Evolutionary conservation across 495 filamentous ascomycete species (phyloP).

Genomic region (Xylaria curta): DNA sequence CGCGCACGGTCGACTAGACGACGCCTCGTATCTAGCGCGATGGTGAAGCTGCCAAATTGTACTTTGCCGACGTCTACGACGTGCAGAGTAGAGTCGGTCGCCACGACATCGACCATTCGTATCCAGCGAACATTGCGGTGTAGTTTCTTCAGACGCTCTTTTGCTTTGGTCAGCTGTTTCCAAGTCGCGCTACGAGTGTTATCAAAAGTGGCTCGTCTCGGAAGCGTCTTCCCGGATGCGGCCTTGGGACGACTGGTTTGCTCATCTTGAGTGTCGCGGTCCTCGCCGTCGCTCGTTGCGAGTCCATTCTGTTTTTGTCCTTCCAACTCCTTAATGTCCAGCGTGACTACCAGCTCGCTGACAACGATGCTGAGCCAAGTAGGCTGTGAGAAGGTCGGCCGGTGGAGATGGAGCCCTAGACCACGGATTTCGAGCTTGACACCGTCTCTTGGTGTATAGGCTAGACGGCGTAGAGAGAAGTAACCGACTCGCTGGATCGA

Average conservation of each 20-base stretch:
- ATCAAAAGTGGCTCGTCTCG: slow-evolving; percentile 34
- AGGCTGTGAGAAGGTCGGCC: slow-evolving; percentile 93
- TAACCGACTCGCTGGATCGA: slow-evolving; percentile 96
- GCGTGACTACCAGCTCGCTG: slow-evolving; percentile 79
- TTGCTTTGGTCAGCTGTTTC: slow-evolving; percentile 74
- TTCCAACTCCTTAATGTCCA: slow-evolving; percentile 73
- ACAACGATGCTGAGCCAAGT: slow-evolving; percentile 95
- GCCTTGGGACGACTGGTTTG: slow-evolving; percentile 27
- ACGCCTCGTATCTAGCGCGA: slow-evolving; percentile 87
- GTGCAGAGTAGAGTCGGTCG: slow-evolving; percentile 74
- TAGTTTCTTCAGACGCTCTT: slow-evolving; percentile 83
- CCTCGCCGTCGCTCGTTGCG: slow-evolving; percentile 37
- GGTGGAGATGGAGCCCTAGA: slow-evolving; percentile 83
- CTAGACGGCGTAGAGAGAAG: slow-evolving; percentile 85
- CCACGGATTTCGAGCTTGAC: slow-evolving; percentile 88
- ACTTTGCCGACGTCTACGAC: slow-evolving; percentile 82
- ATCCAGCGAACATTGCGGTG: slow-evolving; percentile 90
- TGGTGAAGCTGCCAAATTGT: slow-evolving; percentile 81
- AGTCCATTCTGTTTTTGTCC: slow-evolving; percentile 42
- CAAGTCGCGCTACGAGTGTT: slow-evolving; percentile 73
- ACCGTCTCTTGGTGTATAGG: slow-evolving; percentile 86
- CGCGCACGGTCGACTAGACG: slow-evolving; percentile 91
- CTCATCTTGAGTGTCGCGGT: slow-evolving; percentile 29
- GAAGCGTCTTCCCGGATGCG: slow-evolving; percentile 31
- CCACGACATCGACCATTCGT: slow-evolving; percentile 87